Evolutionary conservation across 768 basidiomycete genomes (phyloP).

Genomic region (Russula emetica): DNA sequence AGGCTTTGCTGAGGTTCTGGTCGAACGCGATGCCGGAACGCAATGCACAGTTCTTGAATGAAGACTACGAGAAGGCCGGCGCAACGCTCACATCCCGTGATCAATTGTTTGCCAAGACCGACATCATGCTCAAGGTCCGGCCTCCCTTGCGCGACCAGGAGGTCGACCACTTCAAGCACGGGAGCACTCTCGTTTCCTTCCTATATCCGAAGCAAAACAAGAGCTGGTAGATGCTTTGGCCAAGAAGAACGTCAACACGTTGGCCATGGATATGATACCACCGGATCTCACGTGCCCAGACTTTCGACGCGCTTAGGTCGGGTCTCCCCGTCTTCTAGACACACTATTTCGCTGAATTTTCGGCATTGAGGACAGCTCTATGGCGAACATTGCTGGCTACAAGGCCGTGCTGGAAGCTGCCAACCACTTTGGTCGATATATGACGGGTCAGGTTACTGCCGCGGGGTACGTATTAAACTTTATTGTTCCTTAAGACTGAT

Average conservation of each 20-base stretch:
- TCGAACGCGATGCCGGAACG: constrained; percentile 67
- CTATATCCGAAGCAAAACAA: constrained; percentile 80
- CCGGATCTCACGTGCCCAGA: constrained; percentile 84
- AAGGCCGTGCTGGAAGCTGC: constrained; percentile 89
- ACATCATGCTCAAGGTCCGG: constrained; percentile 84
- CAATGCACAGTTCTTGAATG: constrained; percentile 77
- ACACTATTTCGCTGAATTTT: not conserved
- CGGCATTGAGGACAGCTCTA: constrained; percentile 51
- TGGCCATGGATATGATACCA: constrained; percentile 94
- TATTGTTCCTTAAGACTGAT: constrained; percentile 9
- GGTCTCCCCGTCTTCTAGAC: constrained; percentile 12
- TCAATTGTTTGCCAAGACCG: constrained; percentile 61
- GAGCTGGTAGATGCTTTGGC: constrained; percentile 64
- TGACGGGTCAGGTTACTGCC: constrained; percentile 88
- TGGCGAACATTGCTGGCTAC: constrained; percentile 94
- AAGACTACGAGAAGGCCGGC: constrained; percentile 73
- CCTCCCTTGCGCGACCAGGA: constrained; percentile 67
- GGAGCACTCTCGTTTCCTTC: constrained; percentile 79
- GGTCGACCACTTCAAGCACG: constrained; percentile 56
- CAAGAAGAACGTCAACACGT: constrained; percentile 61
- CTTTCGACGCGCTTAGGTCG: constrained; percentile 83
- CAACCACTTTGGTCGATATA: constrained; percentile 82
- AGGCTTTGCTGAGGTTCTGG: constrained; percentile 67
- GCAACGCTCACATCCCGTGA: constrained; percentile 71
- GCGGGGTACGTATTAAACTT: constrained; percentile 59